phyloP scores from a whole-genome alignment of 2,329 filamentous ascomycete species.

The Fusarium torreyae region DNA sequence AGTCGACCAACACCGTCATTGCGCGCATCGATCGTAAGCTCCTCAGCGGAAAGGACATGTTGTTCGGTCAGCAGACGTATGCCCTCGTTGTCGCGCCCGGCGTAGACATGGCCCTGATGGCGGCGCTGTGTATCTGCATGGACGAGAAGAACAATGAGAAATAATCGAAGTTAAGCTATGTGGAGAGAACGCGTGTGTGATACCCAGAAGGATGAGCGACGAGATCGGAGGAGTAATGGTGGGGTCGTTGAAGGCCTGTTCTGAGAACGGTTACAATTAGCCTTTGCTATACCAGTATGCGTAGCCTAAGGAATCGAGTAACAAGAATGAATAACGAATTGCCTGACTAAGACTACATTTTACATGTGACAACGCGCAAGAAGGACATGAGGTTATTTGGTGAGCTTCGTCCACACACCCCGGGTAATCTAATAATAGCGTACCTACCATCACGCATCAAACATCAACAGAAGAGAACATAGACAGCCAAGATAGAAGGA shows the following conservation, averaged over 20 bases:
- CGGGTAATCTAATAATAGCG: background rate
- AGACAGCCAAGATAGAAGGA: background rate
- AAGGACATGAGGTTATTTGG: background rate
- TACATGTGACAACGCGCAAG: no score
- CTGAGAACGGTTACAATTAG: constrained; percentile 1
- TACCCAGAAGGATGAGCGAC: constrained; percentile 10
- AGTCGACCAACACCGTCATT: constrained; percentile 64
- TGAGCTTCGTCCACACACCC: background rate
- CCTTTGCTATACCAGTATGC: background rate
- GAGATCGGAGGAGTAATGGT: background rate
- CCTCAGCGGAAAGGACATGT: constrained; percentile 69
- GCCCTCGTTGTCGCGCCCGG: constrained; percentile 74
- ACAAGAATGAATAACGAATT: constrained; percentile 1
- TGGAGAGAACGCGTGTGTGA: background rate
- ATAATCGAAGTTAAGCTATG: background rate
- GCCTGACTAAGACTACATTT: background rate
- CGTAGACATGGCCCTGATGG: constrained; percentile 76
- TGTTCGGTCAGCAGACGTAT: constrained; percentile 77
- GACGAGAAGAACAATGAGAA: constrained; percentile 72
- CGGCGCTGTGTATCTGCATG: constrained; percentile 76
- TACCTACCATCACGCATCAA: no score
- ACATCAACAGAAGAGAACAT: background rate
- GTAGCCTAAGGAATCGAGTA: background rate
- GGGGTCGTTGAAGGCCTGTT: background rate
- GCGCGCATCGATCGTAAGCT: constrained; percentile 73